Evolutionary conservation across 106 monocot genomes (phyloP).

Genomic region (Allium fistulosum): DNA sequence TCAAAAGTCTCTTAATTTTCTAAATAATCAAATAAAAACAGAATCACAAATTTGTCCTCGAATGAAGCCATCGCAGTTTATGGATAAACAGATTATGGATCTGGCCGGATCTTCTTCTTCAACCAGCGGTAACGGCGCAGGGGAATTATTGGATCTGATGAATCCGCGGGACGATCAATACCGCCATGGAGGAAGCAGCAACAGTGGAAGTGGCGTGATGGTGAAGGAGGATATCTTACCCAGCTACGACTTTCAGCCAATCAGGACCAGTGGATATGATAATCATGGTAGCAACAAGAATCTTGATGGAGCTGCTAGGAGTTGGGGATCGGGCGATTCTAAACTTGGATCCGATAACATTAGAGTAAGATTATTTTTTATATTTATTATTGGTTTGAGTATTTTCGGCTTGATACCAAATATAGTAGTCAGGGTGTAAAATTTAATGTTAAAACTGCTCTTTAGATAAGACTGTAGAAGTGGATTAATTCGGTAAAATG

Average conservation of each 20-base stretch:
- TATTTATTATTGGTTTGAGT: neutral
- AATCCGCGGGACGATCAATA: constrained; percentile 24
- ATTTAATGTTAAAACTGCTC: too few species aligned
- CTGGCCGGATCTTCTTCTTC: constrained; percentile 20
- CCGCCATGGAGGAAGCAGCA: neutral
- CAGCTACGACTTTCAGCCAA: constrained; percentile 87
- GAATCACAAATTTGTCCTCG: neutral
- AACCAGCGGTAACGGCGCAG: constrained; percentile 12
- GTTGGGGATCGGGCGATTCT: constrained; percentile 41
- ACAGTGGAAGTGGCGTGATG: constrained; percentile 6
- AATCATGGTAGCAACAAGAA: constrained; percentile 4
- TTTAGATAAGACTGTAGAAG: too few species aligned
- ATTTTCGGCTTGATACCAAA: neutral
- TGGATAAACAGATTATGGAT: constrained; percentile 72
- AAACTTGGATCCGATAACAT: constrained; percentile 23
- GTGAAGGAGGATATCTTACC: constrained; percentile 56
- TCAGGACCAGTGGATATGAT: constrained; percentile 30
- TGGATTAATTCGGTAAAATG: too few species aligned
- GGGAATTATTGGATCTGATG: constrained; percentile 41
- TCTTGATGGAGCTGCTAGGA: constrained; percentile 9
- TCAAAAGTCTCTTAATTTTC: constrained; percentile 31
- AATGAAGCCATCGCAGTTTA: constrained; percentile 66
- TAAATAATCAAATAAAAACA: constrained; percentile 11
- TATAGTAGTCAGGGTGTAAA: too few species aligned
- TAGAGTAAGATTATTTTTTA: constrained; percentile 14